phyloP scores from a whole-genome alignment of 1,284 basidiomycete genomes.

The Irpex lacteus region DNA sequence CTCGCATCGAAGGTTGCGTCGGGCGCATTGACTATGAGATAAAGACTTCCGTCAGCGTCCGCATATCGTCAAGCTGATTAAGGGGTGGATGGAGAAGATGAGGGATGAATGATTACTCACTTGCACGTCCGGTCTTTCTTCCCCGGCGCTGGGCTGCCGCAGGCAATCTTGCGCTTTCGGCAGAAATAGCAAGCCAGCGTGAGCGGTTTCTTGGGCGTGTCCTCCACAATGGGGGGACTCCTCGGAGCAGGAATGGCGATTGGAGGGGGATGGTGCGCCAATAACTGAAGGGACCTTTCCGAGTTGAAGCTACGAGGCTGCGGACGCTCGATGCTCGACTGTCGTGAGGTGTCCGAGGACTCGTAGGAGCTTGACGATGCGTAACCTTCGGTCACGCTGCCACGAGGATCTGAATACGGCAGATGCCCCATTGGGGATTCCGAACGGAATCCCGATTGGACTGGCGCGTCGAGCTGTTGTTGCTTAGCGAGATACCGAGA shows the following conservation, averaged over 20 bases:
- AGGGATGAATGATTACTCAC: conserved; percentile 27
- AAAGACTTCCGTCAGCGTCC: conserved; percentile 6
- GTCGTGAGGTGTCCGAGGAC: neutral
- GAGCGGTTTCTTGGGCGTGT: conserved; percentile 36
- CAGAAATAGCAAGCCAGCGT: conserved; percentile 44
- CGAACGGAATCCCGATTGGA: neutral
- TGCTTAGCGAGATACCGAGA: neutral
- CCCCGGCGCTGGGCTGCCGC: conserved; percentile 36
- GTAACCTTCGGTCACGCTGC: neutral
- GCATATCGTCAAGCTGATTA: neutral
- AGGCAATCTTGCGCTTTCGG: conserved; percentile 44
- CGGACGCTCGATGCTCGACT: conserved; percentile 5
- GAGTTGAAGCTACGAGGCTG: neutral
- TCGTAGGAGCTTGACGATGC: neutral
- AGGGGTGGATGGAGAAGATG: neutral
- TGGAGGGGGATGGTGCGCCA: conserved; percentile 1
- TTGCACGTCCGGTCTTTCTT: conserved; percentile 38
- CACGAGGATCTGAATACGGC: conserved; percentile 4
- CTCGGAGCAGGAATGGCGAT: conserved; percentile 19
- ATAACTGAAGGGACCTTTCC: neutral
- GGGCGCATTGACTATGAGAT: conserved; percentile 31
- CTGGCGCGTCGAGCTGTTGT: neutral
- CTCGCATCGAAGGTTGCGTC: conserved; percentile 32
- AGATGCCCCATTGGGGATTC: conserved; percentile 13
- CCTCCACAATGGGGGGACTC: conserved; percentile 28